phyloP scores from a whole-genome alignment of 768 basidiomycete species.

The Ephemerocybe angulata region DNA sequence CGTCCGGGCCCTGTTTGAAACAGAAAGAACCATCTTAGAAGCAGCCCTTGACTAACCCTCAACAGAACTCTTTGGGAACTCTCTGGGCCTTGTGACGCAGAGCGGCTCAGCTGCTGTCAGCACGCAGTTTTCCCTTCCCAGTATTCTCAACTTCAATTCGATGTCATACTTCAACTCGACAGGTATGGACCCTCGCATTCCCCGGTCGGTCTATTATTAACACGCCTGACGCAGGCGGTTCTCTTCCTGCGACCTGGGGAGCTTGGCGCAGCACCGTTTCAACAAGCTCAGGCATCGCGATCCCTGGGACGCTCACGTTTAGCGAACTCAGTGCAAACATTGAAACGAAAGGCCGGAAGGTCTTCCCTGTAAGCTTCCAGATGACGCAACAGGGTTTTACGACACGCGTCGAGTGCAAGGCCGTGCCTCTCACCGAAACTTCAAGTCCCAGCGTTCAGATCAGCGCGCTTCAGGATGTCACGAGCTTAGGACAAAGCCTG shows the following conservation, averaged over 20 bases:
- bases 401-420: conserved; percentile 14
- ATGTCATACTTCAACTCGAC: conserved; percentile 21
- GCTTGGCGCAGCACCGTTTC: not conserved
- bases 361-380: conserved; percentile 14
- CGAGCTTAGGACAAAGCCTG: too few species aligned
- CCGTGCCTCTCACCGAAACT: conserved; percentile 7
- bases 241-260: conserved; percentile 13
- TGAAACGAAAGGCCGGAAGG: conserved; percentile 3
- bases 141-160: conserved; percentile 22
- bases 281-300: not conserved
- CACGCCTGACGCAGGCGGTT: conserved; percentile 8
- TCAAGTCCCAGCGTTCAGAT: conserved; percentile 15
- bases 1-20: not conserved
- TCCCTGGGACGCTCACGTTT: not conserved
- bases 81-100: not conserved
- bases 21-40: not conserved
- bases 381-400: conserved; percentile 24
- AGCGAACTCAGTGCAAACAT: not conserved
- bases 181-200: conserved; percentile 4
- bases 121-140: conserved; percentile 14
- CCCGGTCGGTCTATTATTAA: not conserved
- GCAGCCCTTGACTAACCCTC: not conserved
- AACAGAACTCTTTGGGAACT: not conserved
- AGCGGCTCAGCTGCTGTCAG: conserved; percentile 15
- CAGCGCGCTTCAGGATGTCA: not conserved